These are phyloP conservation scores for Picochlorum sp. DNA, from an alignment of 139 green algal genomes.

Conservation along the genomic window DNA sequence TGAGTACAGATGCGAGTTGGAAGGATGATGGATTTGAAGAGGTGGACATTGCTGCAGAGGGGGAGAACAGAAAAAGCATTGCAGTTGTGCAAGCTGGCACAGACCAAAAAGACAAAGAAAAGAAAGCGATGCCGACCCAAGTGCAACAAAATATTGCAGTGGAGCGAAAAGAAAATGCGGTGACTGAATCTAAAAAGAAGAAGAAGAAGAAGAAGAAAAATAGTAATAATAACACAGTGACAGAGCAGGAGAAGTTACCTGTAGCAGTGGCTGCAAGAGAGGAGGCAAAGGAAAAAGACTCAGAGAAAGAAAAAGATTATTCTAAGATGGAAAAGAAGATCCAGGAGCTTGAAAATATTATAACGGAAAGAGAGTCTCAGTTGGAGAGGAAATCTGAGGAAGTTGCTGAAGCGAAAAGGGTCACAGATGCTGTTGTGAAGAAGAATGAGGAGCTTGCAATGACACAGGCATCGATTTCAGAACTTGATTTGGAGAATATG, in stretches of 20 bases:
- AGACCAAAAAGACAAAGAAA: too few relatives aligned
- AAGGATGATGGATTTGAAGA: background rate
- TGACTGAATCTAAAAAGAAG: too few relatives aligned
- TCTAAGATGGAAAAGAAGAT: background rate
- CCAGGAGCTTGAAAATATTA: background rate
- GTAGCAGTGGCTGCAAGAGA: too few relatives aligned
- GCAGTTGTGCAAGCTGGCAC: background rate
- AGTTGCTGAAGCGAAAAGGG: slow-evolving; percentile 6
- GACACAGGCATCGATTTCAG: slow-evolving; percentile 24
- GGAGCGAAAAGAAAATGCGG: too few relatives aligned
- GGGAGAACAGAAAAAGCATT: background rate
- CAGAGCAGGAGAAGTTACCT: too few relatives aligned
- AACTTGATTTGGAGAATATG: slow-evolving; percentile 40
- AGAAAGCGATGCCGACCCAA: too few relatives aligned
- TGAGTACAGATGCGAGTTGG: background rate
- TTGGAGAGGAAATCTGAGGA: slow-evolving; percentile 43
- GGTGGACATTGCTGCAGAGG: background rate
- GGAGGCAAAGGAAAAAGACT: too few relatives aligned
- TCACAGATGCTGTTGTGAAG: slow-evolving; percentile 29
- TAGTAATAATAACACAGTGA: too few relatives aligned
- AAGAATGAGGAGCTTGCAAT: slow-evolving; percentile 67
- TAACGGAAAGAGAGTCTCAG: slow-evolving; percentile 41
- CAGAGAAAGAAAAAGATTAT: too few relatives aligned
- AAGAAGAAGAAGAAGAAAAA: too few relatives aligned
- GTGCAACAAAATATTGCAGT: too few relatives aligned